Evolutionary conservation across 768 basidiomycete species (phyloP), one percentile per base, ranked within the genome.

Genomic region (Leccinum uliginosum): DNA sequence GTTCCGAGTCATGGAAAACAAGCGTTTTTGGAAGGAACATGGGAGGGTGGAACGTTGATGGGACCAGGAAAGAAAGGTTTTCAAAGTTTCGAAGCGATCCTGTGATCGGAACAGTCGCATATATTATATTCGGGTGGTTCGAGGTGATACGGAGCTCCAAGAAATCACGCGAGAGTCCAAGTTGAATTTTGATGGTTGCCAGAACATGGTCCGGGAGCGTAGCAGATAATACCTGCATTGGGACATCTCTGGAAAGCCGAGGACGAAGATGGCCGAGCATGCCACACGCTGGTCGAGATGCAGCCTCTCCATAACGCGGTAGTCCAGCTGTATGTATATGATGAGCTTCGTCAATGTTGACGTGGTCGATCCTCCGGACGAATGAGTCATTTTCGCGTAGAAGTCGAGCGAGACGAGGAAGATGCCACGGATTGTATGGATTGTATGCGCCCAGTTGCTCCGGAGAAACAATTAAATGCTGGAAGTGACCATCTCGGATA

Each of bases 321-420:
- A 51, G 45, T 1, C 56, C 56, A 14, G 53, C 59, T 1, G 38
- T 51, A 12, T 58, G n/a, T 4, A 60, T 57, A 7, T 54, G 54
- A 27, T 57, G 49, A 2, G 59, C 56, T 32, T 60, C 52, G 23
- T 60, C 52, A 6, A 58, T 10, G 14, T 60, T 35, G 4, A 57
- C 23, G 6, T 10, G 15, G 2, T 11, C 0, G 1, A 57, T 51
- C 19, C 43, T 57, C 12, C 34, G 10, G 0, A 32, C 4, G 30
- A 32, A 32, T 32, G 30, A 12, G 30, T 30, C 30, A 30, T 12
- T n/a, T n/a, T n/a, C 30, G 30, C 30, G 30, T 30, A 30, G 30
- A 30, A 30, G 30, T 12, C 4, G 30, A 4, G 30, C 30, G 30
- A 32, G 30, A 12, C 30, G 30, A 32, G 30, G 30, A 30, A 30